These are phyloP conservation scores for Tritrichomonas musculus DNA, from an alignment of 208 protist genomes.

Conservation along the genomic window DNA sequence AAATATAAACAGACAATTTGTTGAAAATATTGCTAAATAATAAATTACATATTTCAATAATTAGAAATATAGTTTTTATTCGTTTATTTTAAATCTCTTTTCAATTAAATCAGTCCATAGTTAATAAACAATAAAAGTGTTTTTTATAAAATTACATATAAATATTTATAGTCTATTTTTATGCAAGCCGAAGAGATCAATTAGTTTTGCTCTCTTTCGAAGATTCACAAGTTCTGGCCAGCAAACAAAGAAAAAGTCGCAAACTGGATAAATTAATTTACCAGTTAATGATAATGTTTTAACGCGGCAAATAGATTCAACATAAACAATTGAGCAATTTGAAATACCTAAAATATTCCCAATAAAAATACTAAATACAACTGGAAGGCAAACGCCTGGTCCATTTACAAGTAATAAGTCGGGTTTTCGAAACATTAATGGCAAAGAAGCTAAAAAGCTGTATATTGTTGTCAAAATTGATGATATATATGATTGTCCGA, in stretches of 20 bases:
- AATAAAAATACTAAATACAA: neutral
- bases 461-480: slow-evolving; percentile 31
- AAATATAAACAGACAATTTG: too few species aligned
- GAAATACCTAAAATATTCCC: slow-evolving; percentile 13
- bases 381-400: slow-evolving; percentile 19
- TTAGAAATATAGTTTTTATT: too few species aligned
- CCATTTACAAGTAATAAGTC: slow-evolving; percentile 12
- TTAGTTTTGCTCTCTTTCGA: neutral
- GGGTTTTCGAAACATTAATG: slow-evolving; percentile 16
- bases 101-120: too few species aligned
- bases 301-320: neutral
- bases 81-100: too few species aligned
- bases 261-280: neutral
- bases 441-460: neutral
- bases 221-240: neutral
- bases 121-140: too few species aligned
- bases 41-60: too few species aligned
- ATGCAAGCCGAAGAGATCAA: neutral
- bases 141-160: too few species aligned
- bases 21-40: too few species aligned
- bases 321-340: slow-evolving; percentile 13
- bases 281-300: neutral
- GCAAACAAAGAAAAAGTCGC: neutral
- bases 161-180: neutral
- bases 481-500: slow-evolving; percentile 14